Evolutionary conservation across 208 protist genomes (phyloP), one percentile per base, ranked within the genome.

Genomic region (Acanthamoeba sp.): DNA sequence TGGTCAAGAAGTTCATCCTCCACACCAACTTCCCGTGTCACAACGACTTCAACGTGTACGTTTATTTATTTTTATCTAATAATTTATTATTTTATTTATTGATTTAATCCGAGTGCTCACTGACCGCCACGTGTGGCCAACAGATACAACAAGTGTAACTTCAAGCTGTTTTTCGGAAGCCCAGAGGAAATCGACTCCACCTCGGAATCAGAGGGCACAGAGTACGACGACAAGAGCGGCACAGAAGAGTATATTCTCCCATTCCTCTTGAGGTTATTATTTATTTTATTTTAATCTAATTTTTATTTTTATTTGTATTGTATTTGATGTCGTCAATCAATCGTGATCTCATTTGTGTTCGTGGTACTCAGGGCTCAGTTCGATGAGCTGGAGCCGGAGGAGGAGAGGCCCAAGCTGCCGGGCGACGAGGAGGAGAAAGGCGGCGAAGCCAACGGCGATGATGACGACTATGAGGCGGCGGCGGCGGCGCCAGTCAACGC

Each of bases 11-110:
- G 91, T 96, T 98, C 89, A 95, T 98, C 14, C 85, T 98, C 22
- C 97, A 98, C 62, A 97, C 96, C 27, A 98, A 98, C 78, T 97
- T 98, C n/a, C 97, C 97, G 55, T 95, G 94, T 27, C 97, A 97
- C 89, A 93, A 93, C 80, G 97, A 98, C 66, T 98, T 98, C 85
- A 97, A 97, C 76, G 36, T 93, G 85, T 98, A 97, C 36, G 48
- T 91, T 2, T 50, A 6, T 50, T 10, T 10, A 10, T 10, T n/a
- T n/a, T n/a, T n/a, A n/a, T n/a, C n/a, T n/a, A 3, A 48, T 10
- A 10, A 48, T 50, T 50, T 50, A 1, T 50, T 50, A 14, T 50
- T 50, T 0, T 50, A 14, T 50, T 50, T 9, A 14, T 50, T 50
- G 45, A 0, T 50, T 50, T 6, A 10, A 20, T 50, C 0, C 18